A percentile compares a stretch with the other conserved stretches of the same genome.
phyloP scores from a whole-genome alignment of 129 eudicot species.

The Oenanthe sinensis region DNA sequence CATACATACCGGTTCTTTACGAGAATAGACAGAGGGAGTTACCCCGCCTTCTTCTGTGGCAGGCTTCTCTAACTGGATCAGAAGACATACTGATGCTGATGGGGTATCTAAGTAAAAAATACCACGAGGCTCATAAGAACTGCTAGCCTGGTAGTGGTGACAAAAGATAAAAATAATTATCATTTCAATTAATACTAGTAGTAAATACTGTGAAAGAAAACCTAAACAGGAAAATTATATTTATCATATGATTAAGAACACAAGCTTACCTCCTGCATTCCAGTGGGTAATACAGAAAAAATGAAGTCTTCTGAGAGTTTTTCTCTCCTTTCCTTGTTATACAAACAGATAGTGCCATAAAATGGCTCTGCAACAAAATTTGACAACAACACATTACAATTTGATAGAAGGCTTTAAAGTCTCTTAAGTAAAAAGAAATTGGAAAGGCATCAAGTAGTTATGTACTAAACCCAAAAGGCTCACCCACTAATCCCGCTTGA shows the following conservation, averaged over 20 bases:
- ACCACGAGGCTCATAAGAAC: conserved; percentile 77
- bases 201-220: neutral
- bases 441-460: neutral
- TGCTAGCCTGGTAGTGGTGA: conserved; percentile 47
- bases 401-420: neutral
- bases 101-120: conserved; percentile 84
- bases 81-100: conserved; percentile 88
- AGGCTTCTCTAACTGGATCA: conserved; percentile 93
- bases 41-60: conserved; percentile 99
- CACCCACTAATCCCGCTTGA: conserved; percentile 98
- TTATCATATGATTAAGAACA: too few species aligned
- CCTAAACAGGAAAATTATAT: neutral
- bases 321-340: conserved; percentile 93
- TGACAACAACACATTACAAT: conserved; percentile 16
- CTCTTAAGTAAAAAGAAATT: neutral
- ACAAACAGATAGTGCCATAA: conserved; percentile 86
- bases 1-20: conserved; percentile 86
- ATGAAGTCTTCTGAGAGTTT: conserved; percentile 91
- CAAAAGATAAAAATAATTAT: conserved; percentile 11
- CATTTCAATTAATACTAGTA: conserved; percentile 1
- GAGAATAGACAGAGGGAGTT: conserved; percentile 87
- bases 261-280: conserved; percentile 71
- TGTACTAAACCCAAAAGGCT: conserved; percentile 23
- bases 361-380: conserved; percentile 74
- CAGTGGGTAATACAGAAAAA: conserved; percentile 67